Evolutionary conservation across 2,329 filamentous ascomycete species (phyloP).

Genomic region (Fonsecaea pugnacius): DNA sequence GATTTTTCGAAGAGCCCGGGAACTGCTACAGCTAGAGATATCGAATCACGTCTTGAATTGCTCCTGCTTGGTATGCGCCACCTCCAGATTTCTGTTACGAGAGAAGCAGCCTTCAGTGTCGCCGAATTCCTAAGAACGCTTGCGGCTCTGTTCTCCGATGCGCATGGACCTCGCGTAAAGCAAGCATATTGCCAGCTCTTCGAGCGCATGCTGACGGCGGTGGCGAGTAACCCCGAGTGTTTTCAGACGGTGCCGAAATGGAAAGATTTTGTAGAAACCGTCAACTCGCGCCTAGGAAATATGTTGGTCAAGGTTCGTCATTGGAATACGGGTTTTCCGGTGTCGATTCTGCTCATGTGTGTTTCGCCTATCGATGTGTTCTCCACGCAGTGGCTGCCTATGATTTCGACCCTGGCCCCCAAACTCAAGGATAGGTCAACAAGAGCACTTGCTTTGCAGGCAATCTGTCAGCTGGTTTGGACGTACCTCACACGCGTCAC

Average conservation of each 20-base stretch:
- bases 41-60: constrained; percentile 82
- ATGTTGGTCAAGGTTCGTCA: constrained; percentile 91
- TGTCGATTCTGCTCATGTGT: constrained; percentile 85
- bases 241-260: constrained; percentile 83
- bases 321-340: constrained; percentile 85
- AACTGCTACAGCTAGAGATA: constrained; percentile 66
- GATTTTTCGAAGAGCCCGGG: constrained; percentile 69
- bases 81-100: constrained; percentile 73
- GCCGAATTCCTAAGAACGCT: constrained; percentile 86
- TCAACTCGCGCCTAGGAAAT: constrained; percentile 77
- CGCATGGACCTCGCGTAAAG: constrained; percentile 88
- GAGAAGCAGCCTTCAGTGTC: constrained; percentile 57
- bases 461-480: constrained; percentile 89
- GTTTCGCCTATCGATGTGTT: constrained; percentile 85
- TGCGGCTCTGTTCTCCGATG: constrained; percentile 78
- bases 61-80: constrained; percentile 91
- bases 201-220: constrained; percentile 80
- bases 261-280: constrained; percentile 78
- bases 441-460: constrained; percentile 79
- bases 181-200: constrained; percentile 92
- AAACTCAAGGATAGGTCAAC: constrained; percentile 83
- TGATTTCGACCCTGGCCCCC: constrained; percentile 76
- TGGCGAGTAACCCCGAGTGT: constrained; percentile 77
- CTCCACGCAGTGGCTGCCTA: constrained; percentile 80
- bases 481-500: constrained; percentile 86